These are phyloP conservation scores for Ustilago bromivora DNA, from an alignment of 1,284 basidiomycete species.

Conservation along the genomic window DNA sequence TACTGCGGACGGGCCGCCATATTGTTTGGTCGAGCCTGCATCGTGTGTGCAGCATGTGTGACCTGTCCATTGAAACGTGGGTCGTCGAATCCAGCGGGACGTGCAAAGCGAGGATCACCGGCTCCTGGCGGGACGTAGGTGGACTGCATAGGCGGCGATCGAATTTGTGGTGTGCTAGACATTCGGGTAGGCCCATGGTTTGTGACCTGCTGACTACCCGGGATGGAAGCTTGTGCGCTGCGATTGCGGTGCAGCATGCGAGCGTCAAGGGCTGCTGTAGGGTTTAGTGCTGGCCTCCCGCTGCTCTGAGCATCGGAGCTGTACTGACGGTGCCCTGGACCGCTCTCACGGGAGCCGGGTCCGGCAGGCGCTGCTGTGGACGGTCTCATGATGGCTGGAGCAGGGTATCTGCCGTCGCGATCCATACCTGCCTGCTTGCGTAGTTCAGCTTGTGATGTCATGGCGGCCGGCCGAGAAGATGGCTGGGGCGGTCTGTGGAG, in stretches of 20 bases:
- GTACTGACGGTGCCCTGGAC: constrained; percentile 42
- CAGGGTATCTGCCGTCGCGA: constrained; percentile 49
- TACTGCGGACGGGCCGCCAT: constrained; percentile 29
- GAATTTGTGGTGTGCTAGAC: constrained; percentile 44
- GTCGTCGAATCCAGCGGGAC: constrained; percentile 17
- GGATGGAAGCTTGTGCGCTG: constrained; percentile 47
- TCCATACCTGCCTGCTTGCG: constrained; percentile 40
- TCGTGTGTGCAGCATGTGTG: constrained; percentile 16
- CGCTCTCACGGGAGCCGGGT: constrained; percentile 17
- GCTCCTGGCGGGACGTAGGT: constrained; percentile 11
- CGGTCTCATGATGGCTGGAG: constrained; percentile 41
- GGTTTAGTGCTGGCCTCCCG: constrained; percentile 8
- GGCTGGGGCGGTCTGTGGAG: constrained; percentile 30
- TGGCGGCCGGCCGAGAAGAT: constrained; percentile 20
- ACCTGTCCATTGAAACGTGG: constrained; percentile 27
- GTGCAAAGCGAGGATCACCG: constrained; percentile 33
- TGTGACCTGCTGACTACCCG: constrained; percentile 30
- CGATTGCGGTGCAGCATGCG: constrained; percentile 44
- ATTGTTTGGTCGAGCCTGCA: constrained; percentile 22
- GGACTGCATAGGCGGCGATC: constrained; percentile 33
- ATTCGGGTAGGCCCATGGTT: constrained; percentile 34
- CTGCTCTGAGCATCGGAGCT: constrained; percentile 44
- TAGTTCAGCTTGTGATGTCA: constrained; percentile 34
- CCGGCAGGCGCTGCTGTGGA: constrained; percentile 45
- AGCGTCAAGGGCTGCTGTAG: constrained; percentile 17